Percentiles rank a stretch among this genome's conserved stretches.
Evolutionary conservation across 345 rosid genomes (phyloP).

Genomic region (Draba incana): DNA sequence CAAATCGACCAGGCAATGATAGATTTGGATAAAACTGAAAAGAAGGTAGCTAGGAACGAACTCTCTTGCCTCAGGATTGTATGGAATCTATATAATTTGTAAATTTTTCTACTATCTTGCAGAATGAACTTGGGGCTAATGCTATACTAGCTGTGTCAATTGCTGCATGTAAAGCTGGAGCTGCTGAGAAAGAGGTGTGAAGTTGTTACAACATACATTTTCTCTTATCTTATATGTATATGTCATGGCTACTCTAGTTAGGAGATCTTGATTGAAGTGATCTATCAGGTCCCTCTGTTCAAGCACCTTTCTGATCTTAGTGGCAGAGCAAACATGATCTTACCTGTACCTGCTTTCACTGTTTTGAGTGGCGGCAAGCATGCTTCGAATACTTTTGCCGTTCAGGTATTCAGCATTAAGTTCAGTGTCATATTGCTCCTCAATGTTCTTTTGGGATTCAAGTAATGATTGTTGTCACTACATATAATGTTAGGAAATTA

Average conservation of each 20-base stretch:
- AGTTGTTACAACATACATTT: not conserved
- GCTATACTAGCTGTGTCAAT: constrained; percentile 94
- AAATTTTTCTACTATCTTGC: constrained; percentile 23
- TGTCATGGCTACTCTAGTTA: constrained; percentile 18
- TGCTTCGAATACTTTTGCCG: constrained; percentile 75
- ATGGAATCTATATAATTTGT: constrained; percentile 7
- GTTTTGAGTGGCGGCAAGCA: constrained; percentile 92
- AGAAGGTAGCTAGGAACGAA: constrained; percentile 62
- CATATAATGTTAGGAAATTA: constrained; percentile 67
- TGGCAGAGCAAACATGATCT: constrained; percentile 61
- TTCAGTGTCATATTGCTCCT: not conserved
- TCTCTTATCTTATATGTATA: not conserved
- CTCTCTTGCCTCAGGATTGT: constrained; percentile 9
- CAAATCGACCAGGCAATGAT: constrained; percentile 98
- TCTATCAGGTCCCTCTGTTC: constrained; percentile 81
- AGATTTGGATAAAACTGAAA: constrained; percentile 94
- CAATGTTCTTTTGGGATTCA: constrained; percentile 11
- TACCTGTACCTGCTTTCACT: constrained; percentile 97
- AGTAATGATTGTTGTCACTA: constrained; percentile 13
- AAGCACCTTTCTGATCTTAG: constrained; percentile 88
- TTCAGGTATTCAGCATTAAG: constrained; percentile 60
- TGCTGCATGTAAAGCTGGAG: constrained; percentile 99
- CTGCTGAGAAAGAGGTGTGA: constrained; percentile 92
- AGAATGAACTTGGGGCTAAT: constrained; percentile 93
- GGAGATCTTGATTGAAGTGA: constrained; percentile 29